Base-by-base conservation (phyloP, 2,329 filamentous ascomycete species). In the Colletotrichum magnum region DNA sequence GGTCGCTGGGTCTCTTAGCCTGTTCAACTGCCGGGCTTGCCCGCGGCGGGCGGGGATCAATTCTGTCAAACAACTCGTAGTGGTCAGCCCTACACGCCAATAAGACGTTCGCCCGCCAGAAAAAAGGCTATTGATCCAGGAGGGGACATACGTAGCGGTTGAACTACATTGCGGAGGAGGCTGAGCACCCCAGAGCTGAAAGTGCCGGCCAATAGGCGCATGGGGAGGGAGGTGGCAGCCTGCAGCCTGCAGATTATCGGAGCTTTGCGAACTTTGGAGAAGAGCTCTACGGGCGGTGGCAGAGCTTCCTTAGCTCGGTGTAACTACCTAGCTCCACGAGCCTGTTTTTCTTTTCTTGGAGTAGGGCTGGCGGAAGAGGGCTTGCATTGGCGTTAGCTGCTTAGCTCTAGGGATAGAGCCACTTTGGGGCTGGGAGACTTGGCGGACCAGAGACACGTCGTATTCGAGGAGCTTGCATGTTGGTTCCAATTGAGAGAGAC, bases 161-260 rank as follows among this genome's bases (percentile, higher is more conserved):
- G 57, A 50, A 16, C 16, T 24, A 5, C 13, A 6, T 6, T 52
- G 24, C 45, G 39, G 59, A 39, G 66, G 62, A 60, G 66, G 62
- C 66, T 66, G 32, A 60, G 62, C 66, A 32, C 21, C 21, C 28
- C 5, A 5, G 54, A 56, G 56, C 54, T 69, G 61, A 45, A 54
- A 18, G 48, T 15, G 45, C 24, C 4, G 13, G 9, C 56, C 50
- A 65, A 56, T 65, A 26, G 16, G 61, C 15, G 7, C 12, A 1
- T 3, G 41, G 13, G 36, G 43, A 45, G 13, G 36, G 43, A 45
- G 48, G 16, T 26, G 12, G 6, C 41, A 43, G 56, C 53, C 32
- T 36, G 32, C 32, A 36, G 32, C 4, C 32, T 52, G 56, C 54
- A 50, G 2, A 26, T 32, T 51, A 18, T 65, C 43, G 26, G 18